Evolutionary conservation across 2,329 filamentous ascomycete species (phyloP), one percentile per base, ranked within the genome.

Genomic region (Thielaviopsis ethacetica): DNA sequence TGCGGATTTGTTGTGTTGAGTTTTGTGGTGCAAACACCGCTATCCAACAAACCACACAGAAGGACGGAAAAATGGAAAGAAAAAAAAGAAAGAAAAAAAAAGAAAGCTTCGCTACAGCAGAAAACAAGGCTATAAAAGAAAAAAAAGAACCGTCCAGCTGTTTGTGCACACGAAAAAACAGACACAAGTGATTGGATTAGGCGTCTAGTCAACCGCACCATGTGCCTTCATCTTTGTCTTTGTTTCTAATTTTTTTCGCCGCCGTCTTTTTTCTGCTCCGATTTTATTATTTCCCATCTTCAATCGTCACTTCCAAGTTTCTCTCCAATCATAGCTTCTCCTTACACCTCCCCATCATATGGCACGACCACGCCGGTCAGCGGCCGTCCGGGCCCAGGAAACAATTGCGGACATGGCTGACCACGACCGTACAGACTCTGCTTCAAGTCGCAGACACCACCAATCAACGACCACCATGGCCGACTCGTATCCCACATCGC

Each of bases 291-390:
- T 34, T 34, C 19, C 13, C 24, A 12, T 19, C 52, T 53, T 5
- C 26, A 30, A 34, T 34, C 24, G 13, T 53, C n/a, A 4, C 26
- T 9, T 53, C 19, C 26, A 26, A 30, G 24, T 30, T 7, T 10
- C 9, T 30, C 22, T 30, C 15, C n/a, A 52, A 53, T 26, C 1
- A 30, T 26, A 1, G 34, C 38, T n/a, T 38, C 13, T 22, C 17
- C 3, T 19, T 49, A 60, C 30, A 57, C 49, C 53, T 19, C 53
- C 26, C 51, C 44, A 26, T 30, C 26, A 17, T 7, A 79, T 79
- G 76, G 64, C 74, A 34, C 74, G 77, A 60, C 76, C 77, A 50
- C 75, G 72, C 56, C 71, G 73, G 51, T 73, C 72, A 22, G 72
- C 73, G 27, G 72, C 72, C 60, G 64, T 70, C 53, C 73, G 67